phyloP scores from a whole-genome alignment of 345 rosid genomes.

The Moringa oleifera region DNA sequence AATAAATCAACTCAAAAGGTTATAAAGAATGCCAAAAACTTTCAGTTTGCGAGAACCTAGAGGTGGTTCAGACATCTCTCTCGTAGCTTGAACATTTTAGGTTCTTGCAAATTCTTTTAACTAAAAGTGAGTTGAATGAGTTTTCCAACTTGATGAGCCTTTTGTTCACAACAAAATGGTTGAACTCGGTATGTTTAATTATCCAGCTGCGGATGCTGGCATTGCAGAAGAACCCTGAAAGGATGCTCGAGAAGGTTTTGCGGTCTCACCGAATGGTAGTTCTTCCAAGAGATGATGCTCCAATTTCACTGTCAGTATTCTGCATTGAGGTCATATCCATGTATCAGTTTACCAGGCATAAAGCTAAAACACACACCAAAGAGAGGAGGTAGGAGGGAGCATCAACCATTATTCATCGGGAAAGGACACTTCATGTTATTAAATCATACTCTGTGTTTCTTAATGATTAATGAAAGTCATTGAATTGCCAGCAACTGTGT shows the following conservation, averaged over 20 bases:
- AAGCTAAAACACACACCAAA: neutral
- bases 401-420: neutral
- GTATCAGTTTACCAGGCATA: neutral
- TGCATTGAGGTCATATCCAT: slow-evolving; percentile 24
- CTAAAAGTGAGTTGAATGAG: neutral
- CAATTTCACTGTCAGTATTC: slow-evolving; percentile 75
- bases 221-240: neutral
- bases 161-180: too few species aligned
- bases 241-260: neutral
- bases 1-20: slow-evolving; percentile 3
- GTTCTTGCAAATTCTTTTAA: neutral
- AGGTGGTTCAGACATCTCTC: neutral
- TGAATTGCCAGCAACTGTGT: too few species aligned
- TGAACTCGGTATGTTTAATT: too few species aligned
- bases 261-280: slow-evolving; percentile 61
- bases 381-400: too few species aligned
- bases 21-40: neutral
- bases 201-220: neutral
- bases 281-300: slow-evolving; percentile 74
- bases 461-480: too few species aligned
- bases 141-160: neutral
- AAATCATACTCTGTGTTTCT: too few species aligned
- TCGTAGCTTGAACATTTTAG: neutral
- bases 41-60: neutral
- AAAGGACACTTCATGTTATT: too few species aligned